Evolutionary conservation across 176 grass and related monocot genomes (phyloP).

Genomic region (Themeda triandra): DNA sequence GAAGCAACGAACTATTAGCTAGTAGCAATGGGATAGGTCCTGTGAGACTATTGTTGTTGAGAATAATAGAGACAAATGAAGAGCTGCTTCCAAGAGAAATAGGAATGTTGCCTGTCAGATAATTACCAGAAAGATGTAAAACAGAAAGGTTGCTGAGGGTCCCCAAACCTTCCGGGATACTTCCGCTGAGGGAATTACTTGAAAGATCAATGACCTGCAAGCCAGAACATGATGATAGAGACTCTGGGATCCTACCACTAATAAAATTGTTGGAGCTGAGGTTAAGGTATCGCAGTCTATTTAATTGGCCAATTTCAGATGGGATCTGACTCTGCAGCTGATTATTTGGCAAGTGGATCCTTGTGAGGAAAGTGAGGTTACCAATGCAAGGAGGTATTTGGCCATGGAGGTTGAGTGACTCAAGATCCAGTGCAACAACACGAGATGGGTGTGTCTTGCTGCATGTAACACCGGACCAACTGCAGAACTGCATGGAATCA

Average conservation of each 20-base stretch:
- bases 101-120: constrained; percentile 13
- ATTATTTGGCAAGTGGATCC: neutral
- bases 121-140: constrained; percentile 13
- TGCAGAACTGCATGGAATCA: neutral
- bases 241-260: neutral
- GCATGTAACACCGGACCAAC: neutral
- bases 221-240: neutral
- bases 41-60: constrained; percentile 20
- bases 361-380: neutral
- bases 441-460: neutral
- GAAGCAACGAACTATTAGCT: neutral
- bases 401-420: neutral
- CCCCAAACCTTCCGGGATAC: constrained; percentile 6
- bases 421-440: neutral
- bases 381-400: neutral
- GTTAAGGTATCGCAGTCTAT: neutral
- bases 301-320: neutral
- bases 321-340: neutral
- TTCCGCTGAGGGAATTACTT: neutral
- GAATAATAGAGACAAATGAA: neutral
- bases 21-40: neutral
- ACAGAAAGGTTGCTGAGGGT: neutral
- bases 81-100: constrained; percentile 2
- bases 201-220: neutral
- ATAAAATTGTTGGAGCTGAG: neutral